These are phyloP conservation scores for Tinospora cordifolia DNA, from an alignment of 164 flowering plant genomes.

Conservation along the genomic window DNA sequence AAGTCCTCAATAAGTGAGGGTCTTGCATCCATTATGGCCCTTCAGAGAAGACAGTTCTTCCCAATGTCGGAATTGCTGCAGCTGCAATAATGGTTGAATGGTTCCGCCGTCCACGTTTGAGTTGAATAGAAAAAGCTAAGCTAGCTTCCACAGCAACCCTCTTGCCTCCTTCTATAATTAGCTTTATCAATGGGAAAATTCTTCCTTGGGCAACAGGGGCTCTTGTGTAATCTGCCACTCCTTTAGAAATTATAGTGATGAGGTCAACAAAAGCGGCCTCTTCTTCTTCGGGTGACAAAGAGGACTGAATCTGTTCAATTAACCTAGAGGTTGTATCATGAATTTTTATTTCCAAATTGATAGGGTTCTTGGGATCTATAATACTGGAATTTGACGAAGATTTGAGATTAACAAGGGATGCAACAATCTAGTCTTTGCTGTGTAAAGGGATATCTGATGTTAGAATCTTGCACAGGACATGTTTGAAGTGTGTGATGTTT, in stretches of 20 bases:
- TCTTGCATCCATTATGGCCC: constrained; percentile 63
- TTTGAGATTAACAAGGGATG: constrained; percentile 58
- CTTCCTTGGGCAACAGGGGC: constrained; percentile 58
- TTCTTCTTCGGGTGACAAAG: constrained; percentile 40
- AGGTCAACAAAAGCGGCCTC: constrained; percentile 72
- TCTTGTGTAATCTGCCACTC: constrained; percentile 42
- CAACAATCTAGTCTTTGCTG: constrained; percentile 69
- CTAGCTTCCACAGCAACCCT: constrained; percentile 55
- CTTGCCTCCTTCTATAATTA: constrained; percentile 54
- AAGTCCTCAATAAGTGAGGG: constrained; percentile 51
- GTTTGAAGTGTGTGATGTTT: constrained; percentile 33
- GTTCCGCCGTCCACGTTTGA: constrained; percentile 72
- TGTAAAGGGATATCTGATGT: constrained; percentile 53
- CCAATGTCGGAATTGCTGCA: constrained; percentile 60
- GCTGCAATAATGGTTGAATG: constrained; percentile 66
- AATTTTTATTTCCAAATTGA: constrained; percentile 54
- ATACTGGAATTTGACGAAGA: constrained; percentile 27
- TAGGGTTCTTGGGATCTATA: constrained; percentile 35
- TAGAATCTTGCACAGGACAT: constrained; percentile 41
- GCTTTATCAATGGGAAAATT: constrained; percentile 57
- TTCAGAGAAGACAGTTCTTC: constrained; percentile 48
- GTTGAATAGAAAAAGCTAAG: constrained; percentile 51
- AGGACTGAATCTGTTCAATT: constrained; percentile 47
- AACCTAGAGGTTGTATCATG: constrained; percentile 70
- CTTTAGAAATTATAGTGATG: constrained; percentile 54